Base-by-base conservation (phyloP, 139 green algal genomes). In the Volvox africanus region DNA sequence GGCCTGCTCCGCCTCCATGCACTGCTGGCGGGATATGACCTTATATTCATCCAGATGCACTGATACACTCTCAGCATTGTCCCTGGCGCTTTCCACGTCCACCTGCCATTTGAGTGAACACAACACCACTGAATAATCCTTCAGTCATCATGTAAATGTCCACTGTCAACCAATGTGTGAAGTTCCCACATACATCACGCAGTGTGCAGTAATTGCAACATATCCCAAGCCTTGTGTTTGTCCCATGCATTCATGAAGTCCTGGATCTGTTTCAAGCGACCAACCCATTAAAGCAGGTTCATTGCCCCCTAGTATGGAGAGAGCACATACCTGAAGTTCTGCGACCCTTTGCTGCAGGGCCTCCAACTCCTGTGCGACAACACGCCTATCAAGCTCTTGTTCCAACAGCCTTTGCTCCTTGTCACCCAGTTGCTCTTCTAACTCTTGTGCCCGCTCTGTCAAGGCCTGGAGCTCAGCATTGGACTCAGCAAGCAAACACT, bases 11-110 rank as follows among this genome's bases (percentile, higher is more conserved):
- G 28, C 50, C 26, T 61, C 80, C 26, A n/a, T 21, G 28, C 80
- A 73, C 13, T 73, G 80, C 50, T 71, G 80, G 12, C 55, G 50
- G 14, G 55, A 44, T 1, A 71, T 44, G 28, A 11, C 80, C 80
- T 73, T 86, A 26, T 86, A 71, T n/a, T 86, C 80, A 26, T 86
- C 80, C 20, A 86, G 55, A 28, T 71, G 50, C 36, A 36, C 78
- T 32, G 78, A 65, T 11, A 67, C 36, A 32, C 20, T 68, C 1
- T 65, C 32, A 13, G 78, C 36, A 26, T 65, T 67, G 37, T 65
- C 78, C 78, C 32, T 33, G 36, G 78, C 78, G 32, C 37, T 44
- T 32, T 84, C 18, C 21, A 84, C 37, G 11, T 84, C 78, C 21
- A 21, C 37, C 78, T 84, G 78, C 16, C 65, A 73, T 73, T 73